Evolutionary conservation across 2,329 filamentous ascomycete species (phyloP), one percentile per base, ranked within the genome.

Genomic region (Pseudogymnoascus sp.): DNA sequence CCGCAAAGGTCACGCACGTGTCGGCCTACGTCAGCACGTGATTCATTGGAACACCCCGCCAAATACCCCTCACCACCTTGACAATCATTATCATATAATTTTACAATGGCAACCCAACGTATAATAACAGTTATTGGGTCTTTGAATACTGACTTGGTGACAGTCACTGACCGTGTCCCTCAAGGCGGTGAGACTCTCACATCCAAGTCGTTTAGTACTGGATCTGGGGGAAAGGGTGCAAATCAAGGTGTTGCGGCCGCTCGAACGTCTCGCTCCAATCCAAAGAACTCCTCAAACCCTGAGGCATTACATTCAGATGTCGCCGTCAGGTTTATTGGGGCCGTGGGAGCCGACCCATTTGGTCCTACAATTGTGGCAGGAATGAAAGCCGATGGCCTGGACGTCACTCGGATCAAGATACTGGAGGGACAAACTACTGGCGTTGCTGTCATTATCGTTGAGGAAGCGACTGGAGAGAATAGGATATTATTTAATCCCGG

Each of bases 201-300:
- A 2, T 84, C 91, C 58, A 86, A 80, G 67, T 86, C 85, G 19
- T 96, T 96, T 77, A 82, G 82, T 71, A 91, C 88, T 37, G 92
- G 89, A 45, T 87, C 89, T 31, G 94, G 93, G 69, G 93, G 94
- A 63, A 99, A 99, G 78, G 93, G 93, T 66, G 92, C 92, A 65
- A 97, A 97, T 78, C 93, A 97, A 78, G 92, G 92, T 64, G 90
- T 96, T 62, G 91, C 92, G 23, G 92, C 89, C 76, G 90, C 88
- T 60, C 90, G 93, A 66, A 83, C 95, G 60, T 94, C 90, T 0
- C 83, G 88, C 58, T 33, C n/a, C 6, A 55, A 55, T 12, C 71
- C 80, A 29, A 78, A 78, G 35, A 68, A 72, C 37, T 43, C 65
- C 12, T 29, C 52, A 6, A 45, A 39, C n/a, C 16, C 38, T 8